Evolutionary conservation across 805 yeast species (phyloP), one percentile per base, ranked within the genome.

Genomic region (Saccharomyces jurei): DNA sequence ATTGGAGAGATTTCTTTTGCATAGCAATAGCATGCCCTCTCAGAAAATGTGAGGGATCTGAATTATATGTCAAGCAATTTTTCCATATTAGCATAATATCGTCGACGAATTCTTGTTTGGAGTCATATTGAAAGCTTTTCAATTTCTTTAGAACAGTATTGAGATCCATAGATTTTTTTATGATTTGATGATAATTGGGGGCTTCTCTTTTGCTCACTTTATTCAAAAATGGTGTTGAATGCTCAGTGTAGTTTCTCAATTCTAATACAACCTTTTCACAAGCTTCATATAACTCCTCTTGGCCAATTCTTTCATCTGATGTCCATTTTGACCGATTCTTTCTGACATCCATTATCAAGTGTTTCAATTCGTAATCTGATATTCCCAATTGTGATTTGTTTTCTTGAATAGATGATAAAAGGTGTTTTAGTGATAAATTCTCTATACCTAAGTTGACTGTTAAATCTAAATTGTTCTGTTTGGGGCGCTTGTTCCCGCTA

Each of bases 281-380:
- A 0, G 97, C 96, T 62, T 95, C 99, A 65, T 94, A 94, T 25
- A 94, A 77, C 68, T 95, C 99, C 67, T 94, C 99, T 71, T 94
- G 99, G 6, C 99, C 99, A 48, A 94, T 84, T 57, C 87, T 79
- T 55, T 91, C 96, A 66, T 94, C 97, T 55, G 88, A 88, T 8
- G 97, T 95, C 99, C 99, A 94, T 71, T 94, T 94, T 0, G 98
- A 95, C 56, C 98, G 76, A 66, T 91, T 92, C 63, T 91, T 94
- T 50, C 97, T 78, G 9, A 94, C 98, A 66, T 94, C 99, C 79
- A 88, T 81, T 52, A 94, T 85, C 58, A 94, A 75, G 56, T 86
- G 86, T 56, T 92, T 81, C 54, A 94, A 79, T 67, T 94, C 98
- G 54, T 81, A 75, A 64, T 92, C 98, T 10, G 89, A 83, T 31